Evolutionary conservation across 2,329 filamentous ascomycete species (phyloP), one percentile per base, ranked within the genome.

Genomic region (Calycina herbarum): DNA sequence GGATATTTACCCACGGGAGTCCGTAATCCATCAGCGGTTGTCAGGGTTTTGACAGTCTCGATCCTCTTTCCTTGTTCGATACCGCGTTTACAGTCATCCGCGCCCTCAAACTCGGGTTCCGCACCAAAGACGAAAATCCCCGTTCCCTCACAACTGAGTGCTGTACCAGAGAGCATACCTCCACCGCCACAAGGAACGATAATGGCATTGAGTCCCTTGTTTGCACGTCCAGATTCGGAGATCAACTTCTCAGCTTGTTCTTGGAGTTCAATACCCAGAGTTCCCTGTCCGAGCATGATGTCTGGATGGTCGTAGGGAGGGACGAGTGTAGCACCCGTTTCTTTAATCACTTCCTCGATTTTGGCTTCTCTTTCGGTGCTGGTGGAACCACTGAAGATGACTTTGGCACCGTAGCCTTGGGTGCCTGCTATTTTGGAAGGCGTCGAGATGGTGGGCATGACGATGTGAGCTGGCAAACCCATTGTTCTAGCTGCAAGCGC

Each of bases 221-320:
- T 31, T n/a, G 67, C 31, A 75, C 74, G 2, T 71, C 69, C 62
- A 66, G 73, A 48, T 13, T 70, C 20, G 69, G 73, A 35, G 54
- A 89, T 80, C 68, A 89, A 72, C 56, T 83, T 81, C 3, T 75
- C 77, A 1, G 89, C 91, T 75, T 98, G 94, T 67, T 85, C 81
- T 75, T 93, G 89, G 40, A 97, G 78, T 78, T 99, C 95, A 5
- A 97, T 77, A 0, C 88, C 94, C 68, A 92, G 82, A 0, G 94
- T 98, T n/a, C 94, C 95, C 80, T 97, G 94, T 0, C 95, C 94
- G 0, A 97, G 85, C 64, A 98, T 90, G 70, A 97, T 93, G 77
- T 97, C 87, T 2, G 91, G 90, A 78, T 98, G 92, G 77, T 98
- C 92, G 76, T 97, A 97, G 0, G 95, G 94, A 63, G 94, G 94